Conservation (phyloP, 352 stramenopile genomes). For the Globisporangium yorkense region DNA sequence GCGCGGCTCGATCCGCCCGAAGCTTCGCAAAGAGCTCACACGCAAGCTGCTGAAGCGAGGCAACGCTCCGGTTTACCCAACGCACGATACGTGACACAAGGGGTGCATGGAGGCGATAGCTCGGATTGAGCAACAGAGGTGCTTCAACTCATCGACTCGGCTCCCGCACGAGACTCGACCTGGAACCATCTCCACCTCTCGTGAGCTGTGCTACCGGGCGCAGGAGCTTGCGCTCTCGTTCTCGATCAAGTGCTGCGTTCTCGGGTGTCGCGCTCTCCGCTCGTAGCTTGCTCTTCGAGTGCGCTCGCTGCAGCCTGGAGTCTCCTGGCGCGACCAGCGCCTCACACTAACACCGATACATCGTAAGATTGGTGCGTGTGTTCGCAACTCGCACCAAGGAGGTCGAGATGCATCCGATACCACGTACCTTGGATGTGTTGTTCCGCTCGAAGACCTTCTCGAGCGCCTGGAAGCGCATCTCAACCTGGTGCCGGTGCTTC, state of each 20-base stretch:
- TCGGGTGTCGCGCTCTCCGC: neutral
- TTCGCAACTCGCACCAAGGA: neutral
- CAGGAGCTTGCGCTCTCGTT: neutral
- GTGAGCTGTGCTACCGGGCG: neutral
- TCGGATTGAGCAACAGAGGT: neutral
- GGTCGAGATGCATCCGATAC: neutral
- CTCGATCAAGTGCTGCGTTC: neutral
- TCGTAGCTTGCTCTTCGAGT: slow-evolving; percentile 5
- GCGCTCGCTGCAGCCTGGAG: neutral
- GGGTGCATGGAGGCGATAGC: too few species aligned
- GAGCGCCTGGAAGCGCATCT: slow-evolving; percentile 56
- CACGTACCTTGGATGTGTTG: slow-evolving; percentile 26
- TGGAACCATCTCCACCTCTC: neutral
- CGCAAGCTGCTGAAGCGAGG: slow-evolving; percentile 26
- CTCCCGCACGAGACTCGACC: neutral
- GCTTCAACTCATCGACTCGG: neutral
- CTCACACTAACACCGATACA: neutral
- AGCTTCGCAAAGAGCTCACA: slow-evolving; percentile 20
- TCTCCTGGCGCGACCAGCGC: neutral
- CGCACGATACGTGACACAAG: slow-evolving; percentile 13
- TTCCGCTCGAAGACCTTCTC: slow-evolving; percentile 49
- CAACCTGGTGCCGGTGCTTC: slow-evolving; percentile 38
- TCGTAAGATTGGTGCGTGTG: too few species aligned
- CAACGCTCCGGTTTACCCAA: slow-evolving; percentile 40
- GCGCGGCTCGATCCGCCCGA: slow-evolving; percentile 15